Evolutionary conservation across 78 protist species (phyloP).

Genomic region (Bigelowiella natans): DNA sequence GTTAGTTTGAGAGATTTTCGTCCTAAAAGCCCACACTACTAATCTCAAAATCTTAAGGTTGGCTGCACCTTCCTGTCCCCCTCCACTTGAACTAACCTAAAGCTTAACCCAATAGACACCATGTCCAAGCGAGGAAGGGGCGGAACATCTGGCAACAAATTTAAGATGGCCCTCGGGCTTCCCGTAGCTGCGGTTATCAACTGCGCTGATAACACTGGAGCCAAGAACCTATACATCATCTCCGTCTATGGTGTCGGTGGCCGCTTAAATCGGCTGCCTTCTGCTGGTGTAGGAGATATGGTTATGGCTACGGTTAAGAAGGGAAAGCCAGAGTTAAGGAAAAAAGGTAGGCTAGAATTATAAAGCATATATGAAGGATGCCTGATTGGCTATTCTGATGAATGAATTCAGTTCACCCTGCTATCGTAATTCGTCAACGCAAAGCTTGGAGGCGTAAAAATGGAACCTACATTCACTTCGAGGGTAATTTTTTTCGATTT

Average conservation of each 20-base stretch:
- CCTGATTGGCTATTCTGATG: background rate
- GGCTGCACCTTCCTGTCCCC: too few species aligned
- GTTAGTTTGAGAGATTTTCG: too few species aligned
- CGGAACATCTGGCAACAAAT: constrained; percentile 63
- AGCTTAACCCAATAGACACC: too few species aligned
- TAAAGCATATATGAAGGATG: background rate
- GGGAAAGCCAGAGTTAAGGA: constrained; percentile 97
- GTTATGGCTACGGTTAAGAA: constrained; percentile 92
- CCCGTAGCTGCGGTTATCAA: constrained; percentile 91
- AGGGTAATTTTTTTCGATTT: constrained; percentile 34
- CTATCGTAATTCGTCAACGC: constrained; percentile 94
- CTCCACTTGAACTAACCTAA: too few species aligned
- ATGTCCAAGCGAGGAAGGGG: constrained; percentile 39
- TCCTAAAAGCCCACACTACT: too few species aligned
- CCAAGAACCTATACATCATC: constrained; percentile 96
- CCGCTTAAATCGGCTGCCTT: constrained; percentile 90
- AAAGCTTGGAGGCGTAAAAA: constrained; percentile 89
- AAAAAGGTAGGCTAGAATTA: constrained; percentile 64
- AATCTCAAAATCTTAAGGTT: too few species aligned
- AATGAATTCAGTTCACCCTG: constrained; percentile 73
- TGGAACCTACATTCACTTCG: constrained; percentile 81
- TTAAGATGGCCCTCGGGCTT: constrained; percentile 73
- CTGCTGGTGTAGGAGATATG: constrained; percentile 93
- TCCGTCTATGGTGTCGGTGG: constrained; percentile 87
- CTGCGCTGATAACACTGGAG: constrained; percentile 99